These are phyloP conservation scores for Phoenix dactylifera DNA, from an alignment of 176 grass and related monocot genomes.

Conservation along the genomic window DNA sequence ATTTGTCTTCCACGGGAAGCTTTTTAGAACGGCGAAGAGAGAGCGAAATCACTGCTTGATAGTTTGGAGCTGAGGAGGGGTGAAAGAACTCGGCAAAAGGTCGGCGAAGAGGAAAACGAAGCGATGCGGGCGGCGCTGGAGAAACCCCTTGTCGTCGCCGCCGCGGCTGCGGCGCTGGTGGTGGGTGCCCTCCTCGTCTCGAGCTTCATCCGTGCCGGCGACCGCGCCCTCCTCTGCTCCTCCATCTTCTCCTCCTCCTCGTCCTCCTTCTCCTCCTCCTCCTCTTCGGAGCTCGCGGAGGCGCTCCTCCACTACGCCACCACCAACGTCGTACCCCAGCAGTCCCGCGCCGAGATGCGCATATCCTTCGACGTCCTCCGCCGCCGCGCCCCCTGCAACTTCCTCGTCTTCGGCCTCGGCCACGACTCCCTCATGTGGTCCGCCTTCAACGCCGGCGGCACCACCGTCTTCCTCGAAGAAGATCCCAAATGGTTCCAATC, in stretches of 20 bases:
- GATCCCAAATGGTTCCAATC: slow-evolving; percentile 33
- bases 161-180: background rate
- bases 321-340: slow-evolving; percentile 10
- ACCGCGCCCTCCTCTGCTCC: slow-evolving; percentile 1
- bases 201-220: background rate
- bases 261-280: background rate
- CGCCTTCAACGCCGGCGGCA: slow-evolving; percentile 43
- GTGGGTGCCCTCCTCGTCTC: background rate
- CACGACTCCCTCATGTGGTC: slow-evolving; percentile 49
- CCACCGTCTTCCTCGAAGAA: slow-evolving; percentile 42
- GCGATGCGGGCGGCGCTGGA: background rate
- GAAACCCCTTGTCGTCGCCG: background rate
- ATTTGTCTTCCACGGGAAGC: too few relatives aligned
- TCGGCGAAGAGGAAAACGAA: background rate
- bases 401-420: slow-evolving; percentile 61
- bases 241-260: background rate
- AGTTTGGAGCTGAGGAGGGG: too few relatives aligned
- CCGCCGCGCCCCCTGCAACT: slow-evolving; percentile 43
- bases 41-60: too few relatives aligned
- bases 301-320: slow-evolving; percentile 31
- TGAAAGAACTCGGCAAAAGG: background rate
- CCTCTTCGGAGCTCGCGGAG: slow-evolving; percentile 3
- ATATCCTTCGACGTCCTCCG: slow-evolving; percentile 46
- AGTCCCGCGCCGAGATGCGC: slow-evolving; percentile 40
- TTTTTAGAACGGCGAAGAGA: too few relatives aligned